Base-by-base conservation (phyloP, 2,329 filamentous ascomycete genomes). In the Colletotrichum magnum region DNA sequence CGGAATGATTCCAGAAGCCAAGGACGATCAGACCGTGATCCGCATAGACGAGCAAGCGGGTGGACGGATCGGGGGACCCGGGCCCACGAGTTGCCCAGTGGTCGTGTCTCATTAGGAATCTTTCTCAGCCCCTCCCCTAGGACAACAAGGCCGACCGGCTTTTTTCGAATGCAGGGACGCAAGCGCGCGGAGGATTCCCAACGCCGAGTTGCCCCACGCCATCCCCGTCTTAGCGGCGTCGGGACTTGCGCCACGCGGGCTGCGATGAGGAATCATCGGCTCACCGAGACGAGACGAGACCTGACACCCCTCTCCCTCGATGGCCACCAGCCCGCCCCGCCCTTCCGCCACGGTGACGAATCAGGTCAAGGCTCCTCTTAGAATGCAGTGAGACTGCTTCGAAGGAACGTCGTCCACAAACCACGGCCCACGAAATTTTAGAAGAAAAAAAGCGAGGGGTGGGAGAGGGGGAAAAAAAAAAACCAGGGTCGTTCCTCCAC, bases 231-330 rank as follows among this genome's bases (percentile, higher is more conserved):
- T 24, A 24, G 21, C 21, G 21, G 21, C 21, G 21, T 24, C 21
- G 21, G 21, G 21, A 24, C 21, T 24, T 24, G 24, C 58, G 59
- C 59, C 64, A 64, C 53, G 45, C 52, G 64, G 41, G 21, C 50
- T 48, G 48, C 52, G 56, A 69, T 69, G 67, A 69, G 54, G 54
- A 60, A 60, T 69, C 67, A 66, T 67, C 32, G 32, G 32, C 32
- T 36, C 32, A 36, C 32, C 32, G 32, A 36, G 32, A 36, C 32
- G 32, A 36, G 32, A 36, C 32, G 21, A 24, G 21, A 24, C 21
- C 32, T 36, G 9, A 36, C 32, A 32, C 28, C 36, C 12, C 18
- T 18, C 41, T n/a, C 12, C 45, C 45, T 47, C 45, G 16, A 47
- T 47, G 2, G 7, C 6, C 45, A 6, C 16, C 45, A 21, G 32